Base-by-base conservation (phyloP, 129 eudicot species). In the Helianthus tuberosus region DNA sequence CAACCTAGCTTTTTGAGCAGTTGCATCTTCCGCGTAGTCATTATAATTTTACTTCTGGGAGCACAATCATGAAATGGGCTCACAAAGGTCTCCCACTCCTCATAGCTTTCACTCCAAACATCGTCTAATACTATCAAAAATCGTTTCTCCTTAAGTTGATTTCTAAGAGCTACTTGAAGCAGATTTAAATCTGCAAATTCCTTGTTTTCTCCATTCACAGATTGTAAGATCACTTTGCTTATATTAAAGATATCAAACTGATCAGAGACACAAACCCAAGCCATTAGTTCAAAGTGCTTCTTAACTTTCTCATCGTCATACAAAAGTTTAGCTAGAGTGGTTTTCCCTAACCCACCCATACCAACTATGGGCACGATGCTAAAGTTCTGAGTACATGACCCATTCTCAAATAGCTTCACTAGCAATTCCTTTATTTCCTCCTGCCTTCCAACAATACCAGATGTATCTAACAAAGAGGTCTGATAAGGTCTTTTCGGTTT, bases 191-290 rank as follows among this genome's bases (percentile, higher is more conserved):
- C 9, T 32, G 11, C 27, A 0, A 68, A 50, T 5, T 68, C 59
- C 5, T 49, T 68, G 32, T 6, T 32, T 4, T 48, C 29, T 13
- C 20, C 8, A 5, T 1, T 12, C n/a, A 68, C 11, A 14, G 73
- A 8, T 49, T 49, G 25, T 1, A 68, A 68, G 17, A 68, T 47
- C 6, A 2, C 16, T 48, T 68, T 49, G 38, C 60, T 68, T 12
- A 25, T 68, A 14, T 14, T 11, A 29, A 48, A 68, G 13, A 13
- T 13, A 48, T n/a, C 73, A 29, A 49, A 68, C 8, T 49, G 14
- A 7, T 68, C 60, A 2, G 73, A 68, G 16, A 68, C 60, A 50
- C 72, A 47, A 68, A 68, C 48, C 60, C 73, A 49, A 1, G 23
- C 61, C 23, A 14, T 27, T 29, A 68, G 46, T 27, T 68, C 1